Evolutionary conservation across 2,329 filamentous ascomycete species (phyloP).

Genomic region (Xylariaceae sp.): DNA sequence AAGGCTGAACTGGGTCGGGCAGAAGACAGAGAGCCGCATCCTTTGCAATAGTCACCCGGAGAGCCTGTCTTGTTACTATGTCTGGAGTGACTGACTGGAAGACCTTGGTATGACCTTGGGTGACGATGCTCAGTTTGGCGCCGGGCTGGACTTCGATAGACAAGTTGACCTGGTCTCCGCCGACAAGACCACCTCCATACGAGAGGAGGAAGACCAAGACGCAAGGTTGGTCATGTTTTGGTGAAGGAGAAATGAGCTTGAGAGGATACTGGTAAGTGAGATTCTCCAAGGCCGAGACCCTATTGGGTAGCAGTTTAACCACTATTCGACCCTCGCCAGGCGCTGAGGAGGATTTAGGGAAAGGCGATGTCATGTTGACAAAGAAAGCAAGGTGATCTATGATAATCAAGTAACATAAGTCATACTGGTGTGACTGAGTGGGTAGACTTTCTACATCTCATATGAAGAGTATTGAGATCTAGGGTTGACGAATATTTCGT

Average conservation of each 20-base stretch:
- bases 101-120: slow-evolving; percentile 87
- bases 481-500: too few species aligned
- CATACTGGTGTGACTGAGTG: slow-evolving; percentile 10
- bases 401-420: neutral
- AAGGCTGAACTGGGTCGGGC: slow-evolving; percentile 92
- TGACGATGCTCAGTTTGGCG: slow-evolving; percentile 65
- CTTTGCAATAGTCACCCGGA: slow-evolving; percentile 48
- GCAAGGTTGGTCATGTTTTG: slow-evolving; percentile 60
- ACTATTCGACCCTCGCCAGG: slow-evolving; percentile 78
- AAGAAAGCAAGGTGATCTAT: neutral
- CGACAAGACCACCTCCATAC: slow-evolving; percentile 90
- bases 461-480: too few species aligned
- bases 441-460: neutral
- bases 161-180: slow-evolving; percentile 77
- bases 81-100: slow-evolving; percentile 69
- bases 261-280: slow-evolving; percentile 91
- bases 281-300: slow-evolving; percentile 65
- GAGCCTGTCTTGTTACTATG: slow-evolving; percentile 54
- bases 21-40: slow-evolving; percentile 61
- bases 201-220: slow-evolving; percentile 85
- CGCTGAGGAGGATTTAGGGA: slow-evolving; percentile 66
- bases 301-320: slow-evolving; percentile 66
- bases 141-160: slow-evolving; percentile 59
- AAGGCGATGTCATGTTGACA: slow-evolving; percentile 54
- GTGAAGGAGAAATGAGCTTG: slow-evolving; percentile 81